Percentiles rank a stretch among this genome's conserved stretches.
These are phyloP conservation scores for Dactylonectria estremocensis DNA, from an alignment of 2,329 filamentous ascomycete species.

Conservation along the genomic window DNA sequence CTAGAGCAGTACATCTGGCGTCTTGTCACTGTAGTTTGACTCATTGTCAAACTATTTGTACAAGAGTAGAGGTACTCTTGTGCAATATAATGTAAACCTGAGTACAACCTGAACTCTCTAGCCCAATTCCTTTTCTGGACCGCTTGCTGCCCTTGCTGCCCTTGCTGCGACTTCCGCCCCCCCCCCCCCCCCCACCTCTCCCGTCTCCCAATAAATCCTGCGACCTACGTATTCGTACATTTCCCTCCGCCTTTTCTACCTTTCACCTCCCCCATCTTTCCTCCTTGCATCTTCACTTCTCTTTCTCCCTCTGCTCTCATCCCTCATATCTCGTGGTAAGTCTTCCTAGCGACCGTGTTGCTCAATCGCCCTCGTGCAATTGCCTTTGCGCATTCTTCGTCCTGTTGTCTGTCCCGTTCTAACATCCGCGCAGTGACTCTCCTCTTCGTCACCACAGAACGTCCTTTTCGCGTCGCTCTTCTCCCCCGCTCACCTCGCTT, in stretches of 20 bases:
- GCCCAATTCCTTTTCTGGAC: constrained; percentile 7
- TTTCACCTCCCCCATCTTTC: constrained; percentile 49
- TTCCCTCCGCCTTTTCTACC: constrained; percentile 49
- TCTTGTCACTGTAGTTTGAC: neutral
- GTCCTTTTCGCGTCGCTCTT: constrained; percentile 40
- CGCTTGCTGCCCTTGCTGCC: constrained; percentile 16
- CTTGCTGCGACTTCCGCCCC: constrained; percentile 29
- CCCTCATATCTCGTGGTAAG: constrained; percentile 33
- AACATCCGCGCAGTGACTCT: constrained; percentile 44
- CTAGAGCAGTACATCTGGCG: neutral
- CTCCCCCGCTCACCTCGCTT: constrained; percentile 41
- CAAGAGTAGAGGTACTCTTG: neutral
- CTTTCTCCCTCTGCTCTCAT: constrained; percentile 35
- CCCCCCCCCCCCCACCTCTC: constrained; percentile 42
- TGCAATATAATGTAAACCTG: constrained; percentile 2
- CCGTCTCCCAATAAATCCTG: constrained; percentile 40
- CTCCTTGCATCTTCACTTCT: constrained; percentile 41
- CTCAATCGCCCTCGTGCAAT: constrained; percentile 10
- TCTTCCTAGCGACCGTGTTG: neutral
- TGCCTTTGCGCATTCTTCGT: constrained; percentile 11
- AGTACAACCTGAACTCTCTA: constrained; percentile 10
- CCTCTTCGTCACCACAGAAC: constrained; percentile 41
- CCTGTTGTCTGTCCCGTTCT: constrained; percentile 36
- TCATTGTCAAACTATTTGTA: neutral
- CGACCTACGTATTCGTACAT: constrained; percentile 49